phyloP scores from a whole-genome alignment of 1,284 basidiomycete species.

The Clitocybe nebularis region DNA sequence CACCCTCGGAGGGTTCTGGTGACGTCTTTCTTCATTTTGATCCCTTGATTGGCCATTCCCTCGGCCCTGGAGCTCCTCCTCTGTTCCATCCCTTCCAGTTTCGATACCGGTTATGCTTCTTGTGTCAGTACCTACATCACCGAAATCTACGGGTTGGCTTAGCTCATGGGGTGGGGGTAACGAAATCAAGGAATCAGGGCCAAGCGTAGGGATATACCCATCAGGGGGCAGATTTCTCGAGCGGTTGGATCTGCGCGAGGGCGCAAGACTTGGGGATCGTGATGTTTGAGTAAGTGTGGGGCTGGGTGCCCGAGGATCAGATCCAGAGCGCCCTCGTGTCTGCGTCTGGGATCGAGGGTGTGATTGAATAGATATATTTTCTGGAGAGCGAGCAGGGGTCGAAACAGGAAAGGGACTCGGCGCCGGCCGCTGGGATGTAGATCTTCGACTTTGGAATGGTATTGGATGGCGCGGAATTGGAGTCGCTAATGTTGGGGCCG shows the following conservation, averaged over 20 bases:
- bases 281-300: constrained; percentile 1
- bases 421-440: not conserved
- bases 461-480: too few species aligned
- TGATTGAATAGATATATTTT: constrained; percentile 19
- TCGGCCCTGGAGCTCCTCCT: not conserved
- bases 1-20: not conserved
- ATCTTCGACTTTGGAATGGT: not conserved
- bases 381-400: constrained; percentile 11
- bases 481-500: too few species aligned
- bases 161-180: constrained; percentile 37
- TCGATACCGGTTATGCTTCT: constrained; percentile 4
- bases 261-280: constrained; percentile 9
- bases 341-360: not conserved
- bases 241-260: constrained; percentile 20
- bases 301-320: not conserved
- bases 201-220: constrained; percentile 32
- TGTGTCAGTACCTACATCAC: too few species aligned
- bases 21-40: not conserved
- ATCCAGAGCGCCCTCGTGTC: not conserved
- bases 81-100: not conserved
- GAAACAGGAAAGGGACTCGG: constrained; percentile 12
- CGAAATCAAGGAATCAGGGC: constrained; percentile 26
- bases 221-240: constrained; percentile 29
- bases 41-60: constrained; percentile 1
- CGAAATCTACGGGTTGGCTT: constrained; percentile 21